Base-by-base conservation (phyloP, 192 early-diverging fungal genomes). In the Oehlia diaphana region DNA sequence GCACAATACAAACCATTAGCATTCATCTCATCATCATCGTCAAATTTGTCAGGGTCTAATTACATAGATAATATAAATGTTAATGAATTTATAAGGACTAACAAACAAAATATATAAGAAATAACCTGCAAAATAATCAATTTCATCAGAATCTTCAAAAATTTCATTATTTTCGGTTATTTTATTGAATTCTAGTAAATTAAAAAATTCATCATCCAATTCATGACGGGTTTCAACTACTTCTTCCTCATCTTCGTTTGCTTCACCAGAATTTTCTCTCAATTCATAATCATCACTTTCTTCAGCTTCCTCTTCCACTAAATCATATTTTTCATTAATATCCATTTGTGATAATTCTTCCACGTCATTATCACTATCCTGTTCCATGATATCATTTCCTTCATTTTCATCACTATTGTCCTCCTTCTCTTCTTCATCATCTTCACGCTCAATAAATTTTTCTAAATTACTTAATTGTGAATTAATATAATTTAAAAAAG, bases 151-250 rank as follows among this genome's bases (percentile, higher is more conserved):
- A 14, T 91, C 89, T 33, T 88, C 86, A 37, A 84, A 84, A 31
- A 84, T 79, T 79, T 88, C 88, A 61, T 75, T 83, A 78, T 90
- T 89, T 82, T 95, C 93, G 23, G 92, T 91, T 79, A 87, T 83
- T 72, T 95, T 92, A 21, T 95, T 96, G 88, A 98, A 98, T 78
- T 86, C 83, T 39, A 95, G 94, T 88, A 98, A 89, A 76, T 97
- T 94, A 82, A 99, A 99, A 81, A 98, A 98, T 21, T 96, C 92
- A 84, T 99, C 96, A 80, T 97, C 96, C 0, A 99, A 84, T 67
- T 92, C 90, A 33, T 93, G 3, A 69, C 80, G 79, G 88, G 87
- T 19, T 39, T 75, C 61, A 83, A 85, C 73, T 81, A 78, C 82
- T 88, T 50, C 50, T 19, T 74, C 69, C 21, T 80, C 39, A 42